Base-by-base conservation (phyloP, 2,329 filamentous ascomycete species). In the Trichoderma koningii region DNA sequence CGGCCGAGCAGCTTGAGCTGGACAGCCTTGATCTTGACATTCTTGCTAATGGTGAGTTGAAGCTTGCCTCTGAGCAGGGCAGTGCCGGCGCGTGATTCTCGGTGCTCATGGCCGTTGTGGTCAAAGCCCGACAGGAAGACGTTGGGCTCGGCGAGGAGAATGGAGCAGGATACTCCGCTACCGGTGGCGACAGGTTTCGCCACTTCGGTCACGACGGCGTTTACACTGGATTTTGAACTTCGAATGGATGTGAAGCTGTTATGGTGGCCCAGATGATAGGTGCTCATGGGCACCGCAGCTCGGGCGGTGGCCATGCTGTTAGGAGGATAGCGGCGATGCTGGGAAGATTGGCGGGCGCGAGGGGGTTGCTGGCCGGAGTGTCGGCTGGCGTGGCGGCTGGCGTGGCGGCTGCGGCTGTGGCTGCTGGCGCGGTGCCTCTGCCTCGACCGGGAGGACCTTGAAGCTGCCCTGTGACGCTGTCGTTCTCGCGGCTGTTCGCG, bases 21-120 rank as follows among this genome's bases (percentile, higher is more conserved):
- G 26, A 99, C 86, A 4, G 92, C 89, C 80, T 97, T 97, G 70
- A 99, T 88, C 78, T 99, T 99, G 53, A 93, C 87, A 69, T 91
- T 90, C 74, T 98, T 98, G 52, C 90, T 89, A 14, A 98, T 85
- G 66, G 89, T 89, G 45, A 99, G 76, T 71, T 91, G 89, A 64
- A 99, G 77, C 69, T 88, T 93, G 19, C 95, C 95, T 64, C 95
- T 86, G 15, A 99, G 82, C 73, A 99, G 89, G 1, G 93, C 91
- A 7, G 92, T 94, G 87, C 91, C 66, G 87, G 91, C 63, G 74
- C 80, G 70, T 2, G 84, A 83, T 12, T 87, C 84, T 52, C 73
- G 74, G 44, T 75, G 70, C 7, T 77, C 74, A 70, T 84, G 82
- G 55, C 89, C 86, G 65, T 88, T 84, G 69, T 91, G 89, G 65